Evolutionary conservation across 192 early-diverging fungal species (phyloP), one percentile per base, ranked within the genome.

Genomic region (Blastocladiella britannica): DNA sequence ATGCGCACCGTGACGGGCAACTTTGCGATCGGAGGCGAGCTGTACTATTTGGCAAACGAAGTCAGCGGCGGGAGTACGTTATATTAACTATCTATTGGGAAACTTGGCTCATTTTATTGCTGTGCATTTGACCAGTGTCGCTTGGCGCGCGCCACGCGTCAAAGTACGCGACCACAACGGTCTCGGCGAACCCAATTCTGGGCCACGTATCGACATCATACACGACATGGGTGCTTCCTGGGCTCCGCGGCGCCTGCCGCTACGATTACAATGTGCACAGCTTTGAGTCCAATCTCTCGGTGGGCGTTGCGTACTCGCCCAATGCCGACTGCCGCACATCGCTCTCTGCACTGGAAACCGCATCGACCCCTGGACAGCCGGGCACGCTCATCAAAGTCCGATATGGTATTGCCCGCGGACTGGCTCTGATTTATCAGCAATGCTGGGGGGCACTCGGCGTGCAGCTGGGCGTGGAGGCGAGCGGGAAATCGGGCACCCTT

Each of bases 191-290:
- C 57, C 92, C 91, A 15, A 83, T 93, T 62, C 90, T 97, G 82
- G 94, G 94, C 28, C 89, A 93, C 61, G 65, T 90, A 62, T 81
- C 85, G 31, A 69, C 84, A 26, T 78, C 84, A 5, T 94, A 89
- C 76, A 82, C 84, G 0, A 79, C 87, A 22, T 81, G 85, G 57
- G 74, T 94, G 24, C 73, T 76, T 26, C 72, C 73, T 3, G 72
- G 78, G 26, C 59, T 87, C 29, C 78, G 74, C 12, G 71, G 90
- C 54, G 77, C 89, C 29, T 83, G 86, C 2, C 75, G 86, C 23
- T 97, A 90, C 67, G 82, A 90, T 55, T 86, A 93, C 65, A 93
- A 91, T 54, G 76, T 86, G 8, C 94, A 90, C 65, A 86, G 83
- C 54, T 87, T 92, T 53, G 84, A 89, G 28, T 86, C 87, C 26